Percentiles rank a stretch among this genome's conserved stretches.
Evolutionary conservation across 331 rosid species (phyloP).

Genomic region (Saraca asoca): DNA sequence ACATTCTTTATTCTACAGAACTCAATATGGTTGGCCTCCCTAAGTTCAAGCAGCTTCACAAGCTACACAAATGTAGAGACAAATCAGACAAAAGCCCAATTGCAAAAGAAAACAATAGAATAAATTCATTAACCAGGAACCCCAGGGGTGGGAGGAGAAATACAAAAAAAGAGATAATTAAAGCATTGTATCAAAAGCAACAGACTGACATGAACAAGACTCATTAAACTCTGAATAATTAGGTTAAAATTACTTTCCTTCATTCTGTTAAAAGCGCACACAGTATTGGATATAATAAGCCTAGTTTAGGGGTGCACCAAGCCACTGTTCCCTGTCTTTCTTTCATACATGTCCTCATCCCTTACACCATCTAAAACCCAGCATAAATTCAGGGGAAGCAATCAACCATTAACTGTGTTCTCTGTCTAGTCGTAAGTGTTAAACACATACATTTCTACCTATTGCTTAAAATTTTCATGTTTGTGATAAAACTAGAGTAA

Average conservation of each 20-base stretch:
- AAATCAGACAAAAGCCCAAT: constrained; percentile 16
- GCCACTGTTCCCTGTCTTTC: too few species aligned
- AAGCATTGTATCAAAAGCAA: not conserved
- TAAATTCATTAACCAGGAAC: too few species aligned
- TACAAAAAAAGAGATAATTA: not conserved
- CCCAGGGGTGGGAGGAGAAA: not conserved
- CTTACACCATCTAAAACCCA: too few species aligned
- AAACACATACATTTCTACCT: not conserved
- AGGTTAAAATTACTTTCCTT: not conserved
- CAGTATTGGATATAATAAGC: not conserved
- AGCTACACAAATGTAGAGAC: constrained; percentile 61
- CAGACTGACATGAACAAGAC: not conserved
- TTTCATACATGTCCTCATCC: not conserved
- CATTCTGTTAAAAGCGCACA: constrained; percentile 12
- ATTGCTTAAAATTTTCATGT: not conserved
- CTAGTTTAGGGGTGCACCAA: too few species aligned
- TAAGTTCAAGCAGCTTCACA: constrained; percentile 89
- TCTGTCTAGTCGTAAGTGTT: not conserved
- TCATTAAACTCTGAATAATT: constrained; percentile 4
- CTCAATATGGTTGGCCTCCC: constrained; percentile 93
- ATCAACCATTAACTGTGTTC: not conserved
- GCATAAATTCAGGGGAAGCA: too few species aligned
- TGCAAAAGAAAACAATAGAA: not conserved
- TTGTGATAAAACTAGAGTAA: constrained; percentile 7
- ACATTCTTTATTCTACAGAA: constrained; percentile 88